Conservation (phyloP, 495 filamentous ascomycete species). For the Parathielavia hyrcaniae region DNA sequence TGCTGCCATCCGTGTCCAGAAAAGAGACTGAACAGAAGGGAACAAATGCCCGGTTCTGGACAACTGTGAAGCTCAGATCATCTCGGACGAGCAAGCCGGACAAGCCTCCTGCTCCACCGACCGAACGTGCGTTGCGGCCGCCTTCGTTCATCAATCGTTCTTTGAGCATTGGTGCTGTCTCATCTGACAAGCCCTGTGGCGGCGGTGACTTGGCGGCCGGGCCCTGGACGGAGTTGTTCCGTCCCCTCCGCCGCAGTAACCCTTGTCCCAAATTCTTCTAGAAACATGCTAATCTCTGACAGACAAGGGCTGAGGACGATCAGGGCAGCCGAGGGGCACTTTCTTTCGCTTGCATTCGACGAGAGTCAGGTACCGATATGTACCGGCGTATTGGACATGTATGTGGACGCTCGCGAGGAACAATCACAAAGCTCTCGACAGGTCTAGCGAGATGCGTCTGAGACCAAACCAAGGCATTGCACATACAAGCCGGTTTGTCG, state of each 20-base stretch:
- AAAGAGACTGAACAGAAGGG: slow-evolving; percentile 3
- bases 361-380: no score
- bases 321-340: slow-evolving; percentile 9
- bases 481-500: background rate
- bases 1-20: slow-evolving; percentile 10
- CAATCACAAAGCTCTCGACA: no score
- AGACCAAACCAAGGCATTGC: slow-evolving; percentile 1
- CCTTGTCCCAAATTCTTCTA: slow-evolving; percentile 20
- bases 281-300: slow-evolving; percentile 20
- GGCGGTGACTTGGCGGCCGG: slow-evolving; percentile 2
- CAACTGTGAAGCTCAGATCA: background rate
- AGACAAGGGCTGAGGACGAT: slow-evolving; percentile 2
- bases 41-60: background rate
- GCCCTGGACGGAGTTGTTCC: background rate
- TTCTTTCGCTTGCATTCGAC: slow-evolving; percentile 7
- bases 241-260: slow-evolving; percentile 1
- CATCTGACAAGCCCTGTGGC: background rate
- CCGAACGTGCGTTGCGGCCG: background rate
- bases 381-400: no score
- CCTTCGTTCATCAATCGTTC: background rate
- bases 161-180: background rate
- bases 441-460: slow-evolving; percentile 1
- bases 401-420: no score
- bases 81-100: background rate
- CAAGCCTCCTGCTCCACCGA: background rate